A percentile compares a stretch with the other conserved stretches of the same genome.
Evolutionary conservation across 805 yeast genomes (phyloP).

Genomic region (Schwanniomyces pseudopolymorphus): DNA sequence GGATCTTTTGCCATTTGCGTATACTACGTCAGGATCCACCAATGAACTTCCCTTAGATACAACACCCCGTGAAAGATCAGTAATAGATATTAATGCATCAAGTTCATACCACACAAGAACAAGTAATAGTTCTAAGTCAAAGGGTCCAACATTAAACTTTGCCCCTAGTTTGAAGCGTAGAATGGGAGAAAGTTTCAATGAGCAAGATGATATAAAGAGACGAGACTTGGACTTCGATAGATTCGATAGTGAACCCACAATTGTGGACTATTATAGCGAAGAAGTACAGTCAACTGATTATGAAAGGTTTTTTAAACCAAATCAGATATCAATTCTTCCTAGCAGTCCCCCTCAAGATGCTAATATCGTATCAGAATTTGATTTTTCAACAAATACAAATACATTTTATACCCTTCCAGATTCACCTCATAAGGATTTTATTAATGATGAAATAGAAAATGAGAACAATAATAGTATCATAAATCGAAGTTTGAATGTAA

Average conservation of each 20-base stretch:
- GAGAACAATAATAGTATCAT: conserved; percentile 2
- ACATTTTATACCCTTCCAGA: conserved; percentile 22
- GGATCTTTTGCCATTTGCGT: conserved; percentile 52
- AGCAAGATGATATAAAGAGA: conserved; percentile 39
- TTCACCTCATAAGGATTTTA: conserved; percentile 20
- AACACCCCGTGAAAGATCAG: conserved; percentile 39
- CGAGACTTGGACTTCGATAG: conserved; percentile 22
- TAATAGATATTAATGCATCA: conserved; percentile 44
- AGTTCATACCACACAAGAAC: conserved; percentile 27
- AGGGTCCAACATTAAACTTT: conserved; percentile 18
- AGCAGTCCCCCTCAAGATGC: conserved; percentile 42
- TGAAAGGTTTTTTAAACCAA: not conserved
- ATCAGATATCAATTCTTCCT: conserved; percentile 20
- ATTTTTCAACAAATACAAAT: conserved; percentile 20
- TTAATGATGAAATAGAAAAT: not conserved
- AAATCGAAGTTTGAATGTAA: not conserved
- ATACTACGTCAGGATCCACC: conserved; percentile 34
- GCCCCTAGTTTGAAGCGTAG: conserved; percentile 39
- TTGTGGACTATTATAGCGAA: conserved; percentile 11
- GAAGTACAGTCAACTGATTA: conserved; percentile 5
- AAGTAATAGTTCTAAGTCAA: not conserved
- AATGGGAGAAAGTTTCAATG: conserved; percentile 44
- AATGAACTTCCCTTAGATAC: conserved; percentile 33
- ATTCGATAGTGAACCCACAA: conserved; percentile 12
- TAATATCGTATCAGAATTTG: conserved; percentile 30